Percentiles rank a stretch among this genome's conserved stretches.
These are phyloP conservation scores for Sindora glabra DNA, from an alignment of 306 rosid genomes.

Conservation along the genomic window DNA sequence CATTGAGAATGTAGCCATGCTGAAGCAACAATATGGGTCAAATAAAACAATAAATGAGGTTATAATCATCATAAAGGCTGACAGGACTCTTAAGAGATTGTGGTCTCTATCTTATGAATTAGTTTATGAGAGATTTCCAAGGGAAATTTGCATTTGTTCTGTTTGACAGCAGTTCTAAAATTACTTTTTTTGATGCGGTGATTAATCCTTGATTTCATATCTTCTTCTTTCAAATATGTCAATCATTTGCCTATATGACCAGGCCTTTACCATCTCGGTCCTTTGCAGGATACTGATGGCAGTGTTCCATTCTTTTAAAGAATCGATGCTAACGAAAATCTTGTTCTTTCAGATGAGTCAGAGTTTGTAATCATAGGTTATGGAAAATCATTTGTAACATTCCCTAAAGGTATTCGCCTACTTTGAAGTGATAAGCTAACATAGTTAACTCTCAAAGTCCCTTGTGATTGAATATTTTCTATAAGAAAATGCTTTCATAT, in stretches of 20 bases:
- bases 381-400: slow-evolving; percentile 87
- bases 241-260: slow-evolving; percentile 6
- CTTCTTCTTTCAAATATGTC: background rate
- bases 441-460: background rate
- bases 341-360: slow-evolving; percentile 67
- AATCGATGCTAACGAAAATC: slow-evolving; percentile 78
- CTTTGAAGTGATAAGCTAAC: background rate
- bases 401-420: slow-evolving; percentile 75
- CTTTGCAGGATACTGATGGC: slow-evolving; percentile 69
- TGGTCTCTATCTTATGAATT: slow-evolving; percentile 88
- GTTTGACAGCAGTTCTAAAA: slow-evolving; percentile 61
- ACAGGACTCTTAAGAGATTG: slow-evolving; percentile 90
- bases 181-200: slow-evolving; percentile 60
- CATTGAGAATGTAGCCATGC: slow-evolving; percentile 69
- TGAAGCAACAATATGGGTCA: slow-evolving; percentile 95
- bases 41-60: slow-evolving; percentile 80
- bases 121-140: slow-evolving; percentile 90
- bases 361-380: slow-evolving; percentile 66
- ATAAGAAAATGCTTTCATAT: background rate
- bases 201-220: slow-evolving; percentile 29
- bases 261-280: background rate
- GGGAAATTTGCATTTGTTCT: slow-evolving; percentile 84
- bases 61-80: slow-evolving; percentile 79
- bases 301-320: slow-evolving; percentile 92
- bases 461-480: background rate